Conservation (phyloP, 257 asterid species). For the Linderniella brevidens region DNA sequence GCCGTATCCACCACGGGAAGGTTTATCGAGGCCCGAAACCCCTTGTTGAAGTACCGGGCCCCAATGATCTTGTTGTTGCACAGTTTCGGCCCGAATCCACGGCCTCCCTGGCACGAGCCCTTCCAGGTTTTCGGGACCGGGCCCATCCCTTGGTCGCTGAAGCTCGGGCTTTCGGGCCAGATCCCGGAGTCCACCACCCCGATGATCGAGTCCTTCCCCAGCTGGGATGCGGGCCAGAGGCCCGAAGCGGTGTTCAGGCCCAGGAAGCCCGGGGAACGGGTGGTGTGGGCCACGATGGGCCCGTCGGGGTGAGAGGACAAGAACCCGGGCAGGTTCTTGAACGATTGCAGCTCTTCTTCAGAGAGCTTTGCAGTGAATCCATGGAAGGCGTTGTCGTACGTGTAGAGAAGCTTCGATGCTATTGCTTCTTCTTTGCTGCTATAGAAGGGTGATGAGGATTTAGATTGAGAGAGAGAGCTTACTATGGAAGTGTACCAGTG, state of each 20-base stretch:
- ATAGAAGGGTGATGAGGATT: no score
- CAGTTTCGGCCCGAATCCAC: neutral
- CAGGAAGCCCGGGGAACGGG: neutral
- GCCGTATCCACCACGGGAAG: neutral
- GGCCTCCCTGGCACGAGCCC: neutral
- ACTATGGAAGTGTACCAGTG: slow-evolving; percentile 3
- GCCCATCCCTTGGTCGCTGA: slow-evolving; percentile 2
- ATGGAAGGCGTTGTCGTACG: slow-evolving; percentile 6
- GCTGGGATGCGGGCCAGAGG: slow-evolving; percentile 1
- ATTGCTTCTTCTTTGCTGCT: neutral
- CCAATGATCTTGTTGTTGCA: slow-evolving; percentile 6
- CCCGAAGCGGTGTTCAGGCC: neutral
- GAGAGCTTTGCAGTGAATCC: slow-evolving; percentile 1
- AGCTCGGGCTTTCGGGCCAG: slow-evolving; percentile 8
- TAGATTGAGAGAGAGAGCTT: neutral
- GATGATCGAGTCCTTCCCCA: slow-evolving; percentile 2
- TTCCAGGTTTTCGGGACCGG: neutral
- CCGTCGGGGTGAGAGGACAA: neutral
- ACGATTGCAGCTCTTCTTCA: neutral
- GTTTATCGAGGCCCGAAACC: neutral
- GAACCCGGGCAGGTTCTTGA: neutral
- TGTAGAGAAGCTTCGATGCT: neutral
- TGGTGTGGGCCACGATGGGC: slow-evolving; percentile 1
- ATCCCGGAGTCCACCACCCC: slow-evolving; percentile 3
- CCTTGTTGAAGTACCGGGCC: slow-evolving; percentile 1